Base-by-base conservation (phyloP, 306 rosid species). In the Sophora flavescens region DNA sequence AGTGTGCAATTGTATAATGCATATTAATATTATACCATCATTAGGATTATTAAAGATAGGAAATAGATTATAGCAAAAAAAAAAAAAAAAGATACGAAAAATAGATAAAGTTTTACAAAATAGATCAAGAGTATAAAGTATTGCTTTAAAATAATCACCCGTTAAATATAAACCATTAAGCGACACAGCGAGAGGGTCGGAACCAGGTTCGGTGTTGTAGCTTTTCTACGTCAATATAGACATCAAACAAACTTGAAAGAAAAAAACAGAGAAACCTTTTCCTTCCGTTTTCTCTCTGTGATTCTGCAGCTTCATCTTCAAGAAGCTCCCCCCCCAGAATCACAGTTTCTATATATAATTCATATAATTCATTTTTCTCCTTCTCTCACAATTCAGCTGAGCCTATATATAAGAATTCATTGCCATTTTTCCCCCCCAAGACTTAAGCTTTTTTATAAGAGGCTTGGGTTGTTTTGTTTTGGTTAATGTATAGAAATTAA, bases 121-220 rank as follows among this genome's bases (percentile, higher is more conserved):
- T 0, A 17, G 17, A 36, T n/a, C 0, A 42, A 56, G 2, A 42
- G 0, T 32, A 68, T 1, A 52, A 64, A 70, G 4, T 59, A 4
- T 3, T 66, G 9, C 17, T 7, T 75, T 78, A 47, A 12, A 12
- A 12, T 47, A 58, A 69, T 68, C 22, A 45, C 5, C 78, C 28
- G 45, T 79, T 80, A 75, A 81, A 87, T 78, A 65, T 51, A 88
- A 86, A 90, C 90, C 86, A 88, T 81, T 61, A 60, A 74, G 89
- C 45, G 86, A 66, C 80, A 74, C 7, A 59, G 78, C 95, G 97
- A 75, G 81, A 92, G 96, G 86, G 63, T 88, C 96, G 98, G 98
- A 87, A 84, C 68, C 83, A 84, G 93, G 86, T 89, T 88, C 90
- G 97, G 90, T 53, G 76, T 39, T 16, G 1, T 22, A 57, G 83